Evolutionary conservation across 2,329 filamentous ascomycete genomes (phyloP).

Genomic region (Aspergillus bombycis): DNA sequence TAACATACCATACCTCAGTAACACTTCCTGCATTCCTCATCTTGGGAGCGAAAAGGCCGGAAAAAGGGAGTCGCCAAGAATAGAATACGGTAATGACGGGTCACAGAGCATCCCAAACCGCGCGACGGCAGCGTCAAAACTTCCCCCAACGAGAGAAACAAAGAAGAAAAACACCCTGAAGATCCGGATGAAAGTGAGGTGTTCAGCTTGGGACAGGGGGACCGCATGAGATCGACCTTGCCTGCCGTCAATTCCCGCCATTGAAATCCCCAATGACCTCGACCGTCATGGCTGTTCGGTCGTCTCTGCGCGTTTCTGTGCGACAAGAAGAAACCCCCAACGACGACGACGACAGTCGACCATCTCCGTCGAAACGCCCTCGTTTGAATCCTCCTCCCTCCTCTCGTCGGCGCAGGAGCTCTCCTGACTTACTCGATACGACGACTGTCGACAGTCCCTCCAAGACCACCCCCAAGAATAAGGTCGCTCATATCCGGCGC

Average conservation of each 20-base stretch:
- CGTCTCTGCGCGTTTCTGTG: constrained; percentile 37
- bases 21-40: background rate
- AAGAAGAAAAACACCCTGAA: constrained; percentile 1
- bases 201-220: background rate
- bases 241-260: background rate
- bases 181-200: background rate
- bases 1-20: background rate
- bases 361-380: constrained; percentile 30
- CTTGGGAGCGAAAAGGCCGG: background rate
- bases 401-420: constrained; percentile 33
- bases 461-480: constrained; percentile 8
- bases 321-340: constrained; percentile 30
- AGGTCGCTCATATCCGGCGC: constrained; percentile 1
- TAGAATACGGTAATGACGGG: constrained; percentile 4
- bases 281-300: constrained; percentile 37
- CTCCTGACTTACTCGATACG: constrained; percentile 37
- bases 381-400: constrained; percentile 22
- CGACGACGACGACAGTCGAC: constrained; percentile 20
- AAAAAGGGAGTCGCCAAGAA: background rate
- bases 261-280: constrained; percentile 16
- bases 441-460: constrained; percentile 23
- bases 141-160: background rate
- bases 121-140: background rate
- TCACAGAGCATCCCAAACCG: constrained; percentile 6
- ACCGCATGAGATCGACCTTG: background rate